Conservation (phyloP, 1,284 basidiomycete species). For the Violaceomyces palustris region DNA sequence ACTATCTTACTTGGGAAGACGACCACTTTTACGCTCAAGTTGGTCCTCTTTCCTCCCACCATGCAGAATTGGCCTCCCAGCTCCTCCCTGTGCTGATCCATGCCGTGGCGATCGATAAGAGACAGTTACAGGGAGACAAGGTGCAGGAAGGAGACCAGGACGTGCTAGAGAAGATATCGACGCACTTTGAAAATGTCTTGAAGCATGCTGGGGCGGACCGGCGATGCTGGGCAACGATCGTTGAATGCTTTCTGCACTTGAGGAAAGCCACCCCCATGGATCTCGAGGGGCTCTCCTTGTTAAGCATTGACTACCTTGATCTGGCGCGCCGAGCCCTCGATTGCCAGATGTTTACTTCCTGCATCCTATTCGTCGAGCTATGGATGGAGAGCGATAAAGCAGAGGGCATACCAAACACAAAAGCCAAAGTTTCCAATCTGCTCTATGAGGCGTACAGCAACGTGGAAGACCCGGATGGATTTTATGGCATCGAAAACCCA, state of each 20-base stretch:
- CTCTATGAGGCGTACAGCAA: slow-evolving; percentile 88
- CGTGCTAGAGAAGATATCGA: slow-evolving; percentile 34
- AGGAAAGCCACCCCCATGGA: too few relatives aligned
- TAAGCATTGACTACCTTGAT: slow-evolving; percentile 68
- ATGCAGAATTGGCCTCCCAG: slow-evolving; percentile 63
- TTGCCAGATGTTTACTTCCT: slow-evolving; percentile 79
- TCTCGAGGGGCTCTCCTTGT: too few relatives aligned
- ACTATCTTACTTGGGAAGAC: too few relatives aligned
- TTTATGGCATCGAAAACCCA: slow-evolving; percentile 80
- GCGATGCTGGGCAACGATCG: slow-evolving; percentile 63
- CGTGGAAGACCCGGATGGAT: slow-evolving; percentile 95
- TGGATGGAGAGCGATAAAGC: slow-evolving; percentile 46
- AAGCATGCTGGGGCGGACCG: slow-evolving; percentile 55
- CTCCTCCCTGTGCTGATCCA: slow-evolving; percentile 73
- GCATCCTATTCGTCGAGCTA: slow-evolving; percentile 82
- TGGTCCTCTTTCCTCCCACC: slow-evolving; percentile 60
- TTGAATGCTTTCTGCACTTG: slow-evolving; percentile 75
- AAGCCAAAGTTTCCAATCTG: slow-evolving; percentile 54
- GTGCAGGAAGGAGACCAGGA: too few relatives aligned
- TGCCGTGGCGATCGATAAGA: too few relatives aligned
- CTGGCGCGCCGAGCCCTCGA: slow-evolving; percentile 70
- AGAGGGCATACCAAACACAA: slow-evolving; percentile 1
- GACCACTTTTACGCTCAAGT: slow-evolving; percentile 70
- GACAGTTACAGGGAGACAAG: too few relatives aligned
- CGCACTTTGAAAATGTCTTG: slow-evolving; percentile 57